Conservation (phyloP, 345 rosid species). For the Eucalyptus cloeziana region DNA sequence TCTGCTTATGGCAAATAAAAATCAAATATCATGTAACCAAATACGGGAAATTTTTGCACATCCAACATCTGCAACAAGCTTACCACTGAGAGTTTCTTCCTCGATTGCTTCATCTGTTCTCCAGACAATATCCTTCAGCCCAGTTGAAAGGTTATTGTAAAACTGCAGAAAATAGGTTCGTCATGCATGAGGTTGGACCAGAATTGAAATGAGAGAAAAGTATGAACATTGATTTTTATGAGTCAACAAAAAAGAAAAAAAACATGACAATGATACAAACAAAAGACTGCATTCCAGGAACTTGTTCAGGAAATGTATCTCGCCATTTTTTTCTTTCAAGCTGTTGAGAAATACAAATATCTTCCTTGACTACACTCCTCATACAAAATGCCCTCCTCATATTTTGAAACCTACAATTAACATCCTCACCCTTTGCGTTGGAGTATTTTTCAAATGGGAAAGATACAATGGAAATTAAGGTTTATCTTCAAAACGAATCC, state of each 20-base stretch:
- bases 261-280: not conserved
- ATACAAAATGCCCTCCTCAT: not conserved
- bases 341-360: not conserved
- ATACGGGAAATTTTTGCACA: not conserved
- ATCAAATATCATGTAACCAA: not conserved
- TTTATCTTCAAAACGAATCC: not conserved
- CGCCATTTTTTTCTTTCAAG: not conserved
- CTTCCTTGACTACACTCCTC: not conserved
- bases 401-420: not conserved
- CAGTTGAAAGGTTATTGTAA: conserved; percentile 73
- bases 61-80: not conserved
- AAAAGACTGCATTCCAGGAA: not conserved
- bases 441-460: not conserved
- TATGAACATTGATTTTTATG: not conserved
- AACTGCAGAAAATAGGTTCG: conserved; percentile 28
- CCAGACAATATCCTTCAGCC: conserved; percentile 97
- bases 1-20: not conserved
- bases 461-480: not conserved
- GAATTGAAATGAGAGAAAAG: not conserved
- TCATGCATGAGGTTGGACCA: not conserved
- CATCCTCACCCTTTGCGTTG: not conserved
- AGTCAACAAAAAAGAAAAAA: not conserved
- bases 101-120: conserved; percentile 48
- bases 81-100: conserved; percentile 10
- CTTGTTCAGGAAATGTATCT: not conserved